A percentile compares a stretch with the other conserved stretches of the same genome.
Evolutionary conservation across 73 alveolate species (phyloP).

Genomic region (Symbiodinium natans): DNA sequence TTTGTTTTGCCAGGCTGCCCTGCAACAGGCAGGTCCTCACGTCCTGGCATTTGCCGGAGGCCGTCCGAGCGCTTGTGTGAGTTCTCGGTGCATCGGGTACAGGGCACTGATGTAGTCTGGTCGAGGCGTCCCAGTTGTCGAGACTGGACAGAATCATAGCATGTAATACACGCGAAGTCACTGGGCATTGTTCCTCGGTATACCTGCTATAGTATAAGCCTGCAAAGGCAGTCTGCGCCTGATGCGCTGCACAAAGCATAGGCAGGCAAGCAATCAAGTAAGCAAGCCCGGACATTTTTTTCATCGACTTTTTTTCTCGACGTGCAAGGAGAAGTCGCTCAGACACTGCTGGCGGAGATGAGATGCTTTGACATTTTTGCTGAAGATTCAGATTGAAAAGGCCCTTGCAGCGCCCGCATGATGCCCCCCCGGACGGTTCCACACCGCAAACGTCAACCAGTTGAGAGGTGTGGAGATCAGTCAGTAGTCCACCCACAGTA

Average conservation of each 20-base stretch:
- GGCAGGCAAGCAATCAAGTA: too few species aligned
- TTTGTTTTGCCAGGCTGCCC: not conserved
- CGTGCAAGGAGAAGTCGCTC: not conserved
- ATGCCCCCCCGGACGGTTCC: too few species aligned
- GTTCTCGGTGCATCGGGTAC: not conserved
- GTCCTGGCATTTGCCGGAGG: constrained; percentile 15
- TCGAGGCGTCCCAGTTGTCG: too few species aligned
- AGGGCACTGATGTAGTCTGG: not conserved
- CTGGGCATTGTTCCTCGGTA: too few species aligned
- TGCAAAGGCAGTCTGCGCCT: not conserved
- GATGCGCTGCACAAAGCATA: not conserved
- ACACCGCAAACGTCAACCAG: too few species aligned
- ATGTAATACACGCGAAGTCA: too few species aligned
- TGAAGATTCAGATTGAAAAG: not conserved
- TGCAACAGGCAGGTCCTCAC: constrained; percentile 61
- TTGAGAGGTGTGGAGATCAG: too few species aligned
- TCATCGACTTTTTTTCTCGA: not conserved
- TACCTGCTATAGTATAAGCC: too few species aligned
- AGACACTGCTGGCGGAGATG: constrained; percentile 19
- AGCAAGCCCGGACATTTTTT: too few species aligned
- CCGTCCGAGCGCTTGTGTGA: not conserved
- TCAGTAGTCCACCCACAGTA: too few species aligned
- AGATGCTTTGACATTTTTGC: constrained; percentile 29
- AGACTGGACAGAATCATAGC: too few species aligned
- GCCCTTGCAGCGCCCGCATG: too few species aligned